Evolutionary conservation across 2,329 filamentous ascomycete genomes (phyloP).

Genomic region (Fusarium secorum): DNA sequence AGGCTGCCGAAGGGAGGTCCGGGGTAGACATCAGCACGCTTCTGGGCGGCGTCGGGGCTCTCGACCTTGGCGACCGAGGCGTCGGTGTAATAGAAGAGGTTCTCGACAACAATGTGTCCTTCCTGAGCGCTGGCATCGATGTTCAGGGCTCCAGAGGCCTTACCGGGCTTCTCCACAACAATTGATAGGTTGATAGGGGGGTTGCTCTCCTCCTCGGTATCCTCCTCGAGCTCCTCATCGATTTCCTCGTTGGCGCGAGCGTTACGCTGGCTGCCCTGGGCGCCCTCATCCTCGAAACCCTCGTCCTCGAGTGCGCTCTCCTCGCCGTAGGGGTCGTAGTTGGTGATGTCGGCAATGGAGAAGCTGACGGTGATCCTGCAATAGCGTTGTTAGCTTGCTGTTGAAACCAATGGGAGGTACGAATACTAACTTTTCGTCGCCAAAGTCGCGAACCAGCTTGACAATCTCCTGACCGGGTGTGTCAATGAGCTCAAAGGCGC

Average conservation of each 20-base stretch:
- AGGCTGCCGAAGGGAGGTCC: conserved; percentile 93
- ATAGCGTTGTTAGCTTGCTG: conserved; percentile 21
- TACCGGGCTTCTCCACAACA: conserved; percentile 84
- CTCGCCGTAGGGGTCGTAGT: conserved; percentile 51
- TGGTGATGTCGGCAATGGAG: conserved; percentile 53
- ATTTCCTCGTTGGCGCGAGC: conserved; percentile 50
- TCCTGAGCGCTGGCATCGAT: conserved; percentile 89
- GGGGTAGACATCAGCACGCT: conserved; percentile 80
- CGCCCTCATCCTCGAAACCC: conserved; percentile 49
- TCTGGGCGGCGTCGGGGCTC: conserved; percentile 78
- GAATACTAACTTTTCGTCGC: conserved; percentile 80
- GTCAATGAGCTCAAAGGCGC: conserved; percentile 84
- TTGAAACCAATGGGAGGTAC: not conserved
- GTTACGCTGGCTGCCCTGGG: conserved; percentile 59
- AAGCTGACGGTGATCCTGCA: conserved; percentile 55
- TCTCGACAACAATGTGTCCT: conserved; percentile 85
- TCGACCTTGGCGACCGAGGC: conserved; percentile 78
- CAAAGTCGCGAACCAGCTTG: conserved; percentile 80
- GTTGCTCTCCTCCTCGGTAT: conserved; percentile 62
- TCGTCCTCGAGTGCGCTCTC: conserved; percentile 52
- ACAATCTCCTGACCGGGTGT: conserved; percentile 87
- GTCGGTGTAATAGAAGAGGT: conserved; percentile 86
- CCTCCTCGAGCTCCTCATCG: conserved; percentile 55
- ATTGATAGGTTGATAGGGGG: conserved; percentile 87
- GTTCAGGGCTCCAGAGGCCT: conserved; percentile 75